Percentiles rank a stretch among this genome's conserved stretches.
Conservation (phyloP, 176 grass and related monocot genomes). For the Oryza punctata region DNA sequence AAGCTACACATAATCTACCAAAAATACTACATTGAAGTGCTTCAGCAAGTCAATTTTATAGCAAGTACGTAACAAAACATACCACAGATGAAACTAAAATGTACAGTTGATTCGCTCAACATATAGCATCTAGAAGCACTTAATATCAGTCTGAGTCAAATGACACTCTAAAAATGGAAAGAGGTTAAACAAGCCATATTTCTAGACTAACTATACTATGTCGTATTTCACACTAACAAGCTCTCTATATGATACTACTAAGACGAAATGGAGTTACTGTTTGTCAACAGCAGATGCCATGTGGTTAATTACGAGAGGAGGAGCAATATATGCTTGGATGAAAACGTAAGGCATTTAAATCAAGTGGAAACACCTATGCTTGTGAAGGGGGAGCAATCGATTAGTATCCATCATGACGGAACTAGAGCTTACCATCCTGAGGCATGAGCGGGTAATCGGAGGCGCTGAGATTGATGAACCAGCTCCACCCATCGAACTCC, state of each 20-base stretch:
- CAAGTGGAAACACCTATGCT: background rate
- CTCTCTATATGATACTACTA: background rate
- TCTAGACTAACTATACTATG: background rate
- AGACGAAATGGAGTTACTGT: background rate
- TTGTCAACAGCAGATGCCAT: background rate
- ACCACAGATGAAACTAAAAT: background rate
- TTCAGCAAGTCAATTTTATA: background rate
- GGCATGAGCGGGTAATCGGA: conserved; percentile 94
- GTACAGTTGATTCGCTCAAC: background rate
- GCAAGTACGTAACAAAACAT: background rate
- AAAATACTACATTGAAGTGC: background rate
- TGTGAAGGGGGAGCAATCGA: background rate
- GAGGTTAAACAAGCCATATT: background rate
- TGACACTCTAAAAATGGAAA: background rate
- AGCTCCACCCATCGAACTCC: conserved; percentile 91
- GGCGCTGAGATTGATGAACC: conserved; percentile 97
- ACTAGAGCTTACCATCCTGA: conserved; percentile 76
- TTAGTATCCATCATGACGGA: background rate
- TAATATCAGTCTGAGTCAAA: background rate
- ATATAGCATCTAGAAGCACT: background rate
- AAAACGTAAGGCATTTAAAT: background rate
- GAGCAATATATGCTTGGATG: background rate
- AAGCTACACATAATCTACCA: background rate
- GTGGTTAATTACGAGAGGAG: background rate
- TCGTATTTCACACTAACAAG: background rate